Evolutionary conservation across 352 stramenopile genomes (phyloP), one percentile per base, ranked within the genome.

Genomic region (Pythium apleroticum): DNA sequence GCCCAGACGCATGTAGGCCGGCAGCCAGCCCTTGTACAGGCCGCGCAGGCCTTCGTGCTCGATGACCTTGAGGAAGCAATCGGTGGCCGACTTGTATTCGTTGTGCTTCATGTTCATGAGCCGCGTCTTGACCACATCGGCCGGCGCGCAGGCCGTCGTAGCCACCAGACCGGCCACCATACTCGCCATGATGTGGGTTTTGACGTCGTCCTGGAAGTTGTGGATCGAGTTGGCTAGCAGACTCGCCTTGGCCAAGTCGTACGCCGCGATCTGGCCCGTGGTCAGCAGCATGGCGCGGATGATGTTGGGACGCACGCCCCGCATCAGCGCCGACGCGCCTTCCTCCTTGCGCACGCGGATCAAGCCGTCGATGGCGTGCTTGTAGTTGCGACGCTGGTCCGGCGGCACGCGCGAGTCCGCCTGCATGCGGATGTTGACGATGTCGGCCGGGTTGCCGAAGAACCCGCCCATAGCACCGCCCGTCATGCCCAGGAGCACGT

Each of bases 381-480:
- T 86, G 76, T 94, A 94, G 69, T 92, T 91, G 60, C 85, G 85
- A 54, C 85, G 69, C 74, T 89, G 77, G 39, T 84, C 75, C 15
- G 59, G 56, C 0, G 83, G 81, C 62, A 94, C 45, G 0, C 83
- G 74, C 50, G 76, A 88, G 67, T 94, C 85, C 6, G 85, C 85
- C 63, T 92, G 85, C 83, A 94, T 92, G 59, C 85, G 85, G 62
- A 92, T 88, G 69, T 92, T 94, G 49, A 92, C 85, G 37, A 94
- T 91, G 43, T 92, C 85, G 14, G 85, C 85, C 0, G 83, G 85
- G 43, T 94, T 92, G 14, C 85, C 85, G 6, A 90, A 71, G 3
- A 78, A 75, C 10, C 83, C 85, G 53, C 85, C 85, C 19, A 94
- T 52, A 4, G 87, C 80, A 37, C 85, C 85, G 25, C 85, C 85